These are phyloP conservation scores for Vigna reflexopilosa DNA, from an alignment of 306 rosid species.

Conservation along the genomic window DNA sequence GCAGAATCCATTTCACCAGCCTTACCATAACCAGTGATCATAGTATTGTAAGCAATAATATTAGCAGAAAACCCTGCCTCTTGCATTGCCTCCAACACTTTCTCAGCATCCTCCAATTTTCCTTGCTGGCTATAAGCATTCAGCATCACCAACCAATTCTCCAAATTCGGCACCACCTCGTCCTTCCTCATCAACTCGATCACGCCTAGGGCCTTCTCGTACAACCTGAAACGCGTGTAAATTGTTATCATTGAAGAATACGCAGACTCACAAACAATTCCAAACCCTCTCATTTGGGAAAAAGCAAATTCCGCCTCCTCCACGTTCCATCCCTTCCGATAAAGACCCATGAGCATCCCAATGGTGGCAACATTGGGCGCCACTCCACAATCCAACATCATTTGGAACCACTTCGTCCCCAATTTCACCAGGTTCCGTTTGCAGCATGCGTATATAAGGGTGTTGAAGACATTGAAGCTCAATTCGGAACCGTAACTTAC, in stretches of 20 bases:
- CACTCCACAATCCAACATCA: constrained; percentile 69
- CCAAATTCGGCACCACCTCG: constrained; percentile 56
- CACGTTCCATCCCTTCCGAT: constrained; percentile 67
- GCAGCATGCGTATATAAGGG: constrained; percentile 69
- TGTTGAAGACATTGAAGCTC: constrained; percentile 67
- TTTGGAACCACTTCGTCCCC: constrained; percentile 70
- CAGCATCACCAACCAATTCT: constrained; percentile 76
- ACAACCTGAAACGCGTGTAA: constrained; percentile 66
- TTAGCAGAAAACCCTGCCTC: constrained; percentile 65
- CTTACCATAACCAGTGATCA: constrained; percentile 93
- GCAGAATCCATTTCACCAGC: constrained; percentile 81
- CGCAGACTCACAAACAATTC: constrained; percentile 69
- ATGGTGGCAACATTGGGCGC: constrained; percentile 75
- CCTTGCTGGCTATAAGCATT: constrained; percentile 89
- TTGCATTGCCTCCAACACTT: constrained; percentile 57
- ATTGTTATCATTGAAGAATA: constrained; percentile 84
- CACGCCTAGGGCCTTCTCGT: constrained; percentile 68
- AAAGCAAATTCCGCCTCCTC: constrained; percentile 82
- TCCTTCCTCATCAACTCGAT: constrained; percentile 65
- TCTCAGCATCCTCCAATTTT: constrained; percentile 73
- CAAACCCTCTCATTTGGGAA: constrained; percentile 61
- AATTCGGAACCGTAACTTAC: constrained; percentile 54
- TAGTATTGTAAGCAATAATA: constrained; percentile 78
- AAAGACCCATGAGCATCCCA: constrained; percentile 85
- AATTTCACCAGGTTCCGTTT: constrained; percentile 53